Conservation (phyloP, 495 filamentous ascomycete species). For the Podospora australis region DNA sequence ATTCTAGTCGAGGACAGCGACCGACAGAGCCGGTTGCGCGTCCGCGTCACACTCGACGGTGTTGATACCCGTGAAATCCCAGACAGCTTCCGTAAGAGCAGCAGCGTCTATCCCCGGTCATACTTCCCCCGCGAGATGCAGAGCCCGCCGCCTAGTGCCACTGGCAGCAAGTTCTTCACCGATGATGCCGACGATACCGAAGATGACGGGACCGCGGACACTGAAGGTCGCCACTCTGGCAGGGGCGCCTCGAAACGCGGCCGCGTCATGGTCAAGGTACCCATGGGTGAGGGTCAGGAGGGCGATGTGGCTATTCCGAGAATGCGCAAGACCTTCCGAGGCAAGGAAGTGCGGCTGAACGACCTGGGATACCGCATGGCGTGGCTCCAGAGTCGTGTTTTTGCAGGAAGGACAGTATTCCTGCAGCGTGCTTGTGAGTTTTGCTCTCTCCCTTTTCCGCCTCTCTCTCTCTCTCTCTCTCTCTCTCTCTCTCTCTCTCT, state of each 20-base stretch:
- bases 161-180: conserved; percentile 59
- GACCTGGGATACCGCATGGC: conserved; percentile 92
- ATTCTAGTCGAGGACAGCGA: conserved; percentile 88
- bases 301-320: conserved; percentile 65
- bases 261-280: conserved; percentile 46
- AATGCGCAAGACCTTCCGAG: conserved; percentile 56
- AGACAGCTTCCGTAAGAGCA: conserved; percentile 82
- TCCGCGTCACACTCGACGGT: conserved; percentile 78
- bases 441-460: no score
- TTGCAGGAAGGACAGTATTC: conserved; percentile 77
- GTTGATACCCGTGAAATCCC: conserved; percentile 91
- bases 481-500: background rate
- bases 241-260: conserved; percentile 21
- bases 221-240: conserved; percentile 34
- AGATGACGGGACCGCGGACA: conserved; percentile 52
- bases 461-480: background rate
- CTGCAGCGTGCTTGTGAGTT: conserved; percentile 86
- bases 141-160: conserved; percentile 60
- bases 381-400: conserved; percentile 87
- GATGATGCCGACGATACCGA: conserved; percentile 47
- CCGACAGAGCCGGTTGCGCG: conserved; percentile 68
- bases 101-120: conserved; percentile 81
- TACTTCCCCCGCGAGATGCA: conserved; percentile 88
- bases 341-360: conserved; percentile 79
- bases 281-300: conserved; percentile 60